Evolutionary conservation across 1,284 basidiomycete genomes (phyloP).

Genomic region (Macrocystidia cucumis): DNA sequence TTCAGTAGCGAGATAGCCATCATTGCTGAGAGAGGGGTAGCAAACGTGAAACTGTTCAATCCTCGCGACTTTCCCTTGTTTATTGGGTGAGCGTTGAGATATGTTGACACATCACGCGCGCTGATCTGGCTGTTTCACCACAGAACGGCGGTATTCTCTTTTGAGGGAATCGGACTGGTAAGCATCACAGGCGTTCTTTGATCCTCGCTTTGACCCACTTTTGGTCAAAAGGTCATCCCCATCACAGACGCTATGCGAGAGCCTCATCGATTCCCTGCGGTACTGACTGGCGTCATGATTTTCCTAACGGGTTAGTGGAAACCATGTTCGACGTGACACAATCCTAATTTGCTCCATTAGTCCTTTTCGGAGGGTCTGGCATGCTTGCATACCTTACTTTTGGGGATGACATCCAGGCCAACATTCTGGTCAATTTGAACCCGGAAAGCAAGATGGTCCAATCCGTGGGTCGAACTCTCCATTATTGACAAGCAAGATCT

Average conservation of each 20-base stretch:
- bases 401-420: slow-evolving; percentile 84
- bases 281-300: slow-evolving; percentile 88
- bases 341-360: slow-evolving; percentile 27
- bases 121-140: slow-evolving; percentile 6
- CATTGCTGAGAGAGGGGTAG: slow-evolving; percentile 61
- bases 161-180: slow-evolving; percentile 94
- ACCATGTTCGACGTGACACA: too few species aligned
- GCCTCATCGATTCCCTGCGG: slow-evolving; percentile 87
- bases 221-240: slow-evolving; percentile 80
- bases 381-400: slow-evolving; percentile 86
- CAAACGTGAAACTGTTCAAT: slow-evolving; percentile 90
- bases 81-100: slow-evolving; percentile 68
- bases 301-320: slow-evolving; percentile 52
- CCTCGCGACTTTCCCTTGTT: slow-evolving; percentile 83
- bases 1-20: slow-evolving; percentile 73
- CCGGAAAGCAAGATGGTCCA: slow-evolving; percentile 85
- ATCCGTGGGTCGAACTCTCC: slow-evolving; percentile 40
- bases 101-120: background rate
- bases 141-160: slow-evolving; percentile 96
- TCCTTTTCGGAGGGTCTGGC: slow-evolving; percentile 89
- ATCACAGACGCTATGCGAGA: slow-evolving; percentile 97
- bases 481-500: background rate
- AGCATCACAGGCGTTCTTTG: slow-evolving; percentile 22
- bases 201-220: slow-evolving; percentile 1
- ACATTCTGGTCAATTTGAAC: slow-evolving; percentile 93